Conservation (phyloP, 495 filamentous ascomycete species). For the Penicillium desertorum region DNA sequence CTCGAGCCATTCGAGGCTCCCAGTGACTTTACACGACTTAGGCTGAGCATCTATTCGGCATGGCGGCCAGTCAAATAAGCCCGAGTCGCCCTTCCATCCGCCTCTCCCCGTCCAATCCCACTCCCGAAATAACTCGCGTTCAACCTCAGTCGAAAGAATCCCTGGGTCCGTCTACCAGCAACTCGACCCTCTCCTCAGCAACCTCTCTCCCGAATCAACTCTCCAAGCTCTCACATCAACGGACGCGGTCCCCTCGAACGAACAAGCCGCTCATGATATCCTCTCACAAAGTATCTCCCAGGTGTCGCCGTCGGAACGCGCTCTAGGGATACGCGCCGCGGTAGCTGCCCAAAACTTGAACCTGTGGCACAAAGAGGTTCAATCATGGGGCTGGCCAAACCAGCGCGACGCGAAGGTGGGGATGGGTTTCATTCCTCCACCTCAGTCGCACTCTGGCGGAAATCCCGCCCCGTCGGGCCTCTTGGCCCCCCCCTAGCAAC, state of each 20-base stretch:
- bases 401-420: conserved; percentile 36
- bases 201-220: conserved; percentile 56
- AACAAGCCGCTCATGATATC: conserved; percentile 47
- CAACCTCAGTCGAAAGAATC: conserved; percentile 30
- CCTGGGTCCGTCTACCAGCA: conserved; percentile 32
- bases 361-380: conserved; percentile 76
- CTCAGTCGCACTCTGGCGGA: neutral
- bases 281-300: conserved; percentile 65
- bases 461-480: conserved; percentile 2
- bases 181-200: conserved; percentile 53
- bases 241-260: conserved; percentile 53
- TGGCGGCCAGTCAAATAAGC: conserved; percentile 37
- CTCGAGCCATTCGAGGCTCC: conserved; percentile 14
- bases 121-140: conserved; percentile 28
- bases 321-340: conserved; percentile 71
- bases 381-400: conserved; percentile 71
- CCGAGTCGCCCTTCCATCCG: conserved; percentile 32
- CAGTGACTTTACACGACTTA: conserved; percentile 20
- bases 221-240: conserved; percentile 55
- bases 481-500: conserved; percentile 6
- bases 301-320: conserved; percentile 64
- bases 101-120: conserved; percentile 23
- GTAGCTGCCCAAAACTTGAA: conserved; percentile 70
- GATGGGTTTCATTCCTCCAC: conserved; percentile 58
- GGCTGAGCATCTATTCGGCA: conserved; percentile 27